Base-by-base conservation (phyloP, 75 land plant genomes). In the Azolla pinnata region DNA sequence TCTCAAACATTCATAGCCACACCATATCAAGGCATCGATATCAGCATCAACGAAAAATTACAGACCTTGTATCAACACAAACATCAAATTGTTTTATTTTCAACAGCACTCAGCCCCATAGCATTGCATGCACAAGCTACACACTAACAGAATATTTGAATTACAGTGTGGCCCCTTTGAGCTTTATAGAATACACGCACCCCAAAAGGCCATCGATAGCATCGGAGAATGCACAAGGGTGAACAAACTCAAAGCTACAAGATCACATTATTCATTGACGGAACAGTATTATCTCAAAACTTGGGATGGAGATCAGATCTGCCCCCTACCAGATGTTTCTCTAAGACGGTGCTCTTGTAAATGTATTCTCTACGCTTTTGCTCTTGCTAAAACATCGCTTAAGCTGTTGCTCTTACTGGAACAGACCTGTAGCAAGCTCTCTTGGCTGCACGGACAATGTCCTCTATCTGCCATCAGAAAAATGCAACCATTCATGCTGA, bases 401-500 rank as follows among this genome's bases (percentile, higher is more conserved):
- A 85, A 64, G 81, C 87, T 48, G 71, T 42, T 27, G 86, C 83
- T 26, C 72, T 73, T 74, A 62, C 21, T 19, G 72, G 69, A 17
- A 61, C 68, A 18, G 84, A 73, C 61, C 96, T 66, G 57, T 75
- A 78, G 71, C 96, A 89, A 19, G 84, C 80, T 63, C 96, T 71
- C 53, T 83, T 86, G 25, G 80, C 91, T 2, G 96, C 96, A 33
- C 96, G 84, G 33, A 89, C 76, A 1, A 89, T 81, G 61, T 89
- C 96, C 29, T 89, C 96, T 18, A 89, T 71, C 96, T 89, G 74
- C 10, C 75, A 40, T 30, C 25, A 10, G 58, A 34, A 65, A 33
- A 12, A 33, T 42, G 58, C 44, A n/a, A 20, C 17, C 45, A 55
- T 5, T 25, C 24, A 55, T 26, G 28, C 33, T 1, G 48, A 29